A percentile compares a stretch with the other conserved stretches of the same genome.
Evolutionary conservation across 257 asterid genomes (phyloP).

Genomic region (Mitragyna speciosa): DNA sequence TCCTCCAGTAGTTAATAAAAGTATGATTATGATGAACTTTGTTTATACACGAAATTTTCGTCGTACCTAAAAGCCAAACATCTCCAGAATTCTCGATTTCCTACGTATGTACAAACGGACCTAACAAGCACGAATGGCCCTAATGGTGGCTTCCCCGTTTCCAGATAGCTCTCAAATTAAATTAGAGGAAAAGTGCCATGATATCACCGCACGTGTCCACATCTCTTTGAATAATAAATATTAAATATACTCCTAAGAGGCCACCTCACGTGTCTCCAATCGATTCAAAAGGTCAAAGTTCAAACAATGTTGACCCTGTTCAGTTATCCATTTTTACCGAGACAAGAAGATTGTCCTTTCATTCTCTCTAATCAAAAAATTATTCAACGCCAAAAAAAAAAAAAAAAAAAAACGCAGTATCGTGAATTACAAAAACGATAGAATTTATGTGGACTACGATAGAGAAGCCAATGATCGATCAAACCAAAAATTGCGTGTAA

Average conservation of each 20-base stretch:
- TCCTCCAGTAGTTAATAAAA: too few species aligned
- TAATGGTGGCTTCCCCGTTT: slow-evolving; percentile 31
- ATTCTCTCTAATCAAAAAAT: not conserved
- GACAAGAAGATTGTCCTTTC: not conserved
- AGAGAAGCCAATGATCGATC: not conserved
- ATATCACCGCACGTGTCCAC: not conserved
- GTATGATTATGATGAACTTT: too few species aligned
- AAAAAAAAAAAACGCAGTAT: too few species aligned
- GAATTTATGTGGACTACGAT: not conserved
- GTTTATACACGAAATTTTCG: too few species aligned
- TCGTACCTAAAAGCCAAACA: too few species aligned
- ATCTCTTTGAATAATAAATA: not conserved
- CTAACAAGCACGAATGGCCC: slow-evolving; percentile 19
- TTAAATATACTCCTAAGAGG: not conserved
- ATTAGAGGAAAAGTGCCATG: not conserved
- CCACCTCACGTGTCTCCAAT: not conserved
- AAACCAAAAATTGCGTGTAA: not conserved
- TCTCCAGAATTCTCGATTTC: not conserved
- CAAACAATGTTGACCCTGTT: not conserved
- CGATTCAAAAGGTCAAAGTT: slow-evolving; percentile 4
- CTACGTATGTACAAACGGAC: not conserved
- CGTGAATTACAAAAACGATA: too few species aligned
- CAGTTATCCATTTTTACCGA: not conserved
- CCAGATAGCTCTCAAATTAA: slow-evolving; percentile 21
- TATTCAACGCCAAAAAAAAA: too few species aligned